These are phyloP conservation scores for Calonectria pteridis DNA, from an alignment of 2,329 filamentous ascomycete genomes.

Conservation along the genomic window DNA sequence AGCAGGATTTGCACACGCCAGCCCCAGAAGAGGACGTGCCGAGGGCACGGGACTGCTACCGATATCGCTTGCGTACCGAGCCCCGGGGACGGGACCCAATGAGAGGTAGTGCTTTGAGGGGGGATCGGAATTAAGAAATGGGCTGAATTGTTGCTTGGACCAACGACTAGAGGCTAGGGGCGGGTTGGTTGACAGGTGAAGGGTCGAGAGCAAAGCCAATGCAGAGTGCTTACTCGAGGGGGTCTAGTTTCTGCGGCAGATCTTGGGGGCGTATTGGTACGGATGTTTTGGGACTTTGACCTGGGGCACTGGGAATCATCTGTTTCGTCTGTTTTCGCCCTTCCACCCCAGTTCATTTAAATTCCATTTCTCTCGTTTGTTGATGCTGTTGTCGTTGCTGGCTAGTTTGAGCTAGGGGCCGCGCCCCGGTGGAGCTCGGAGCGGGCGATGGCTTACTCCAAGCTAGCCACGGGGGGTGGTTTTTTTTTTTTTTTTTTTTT, in stretches of 20 bases:
- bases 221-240: not conserved
- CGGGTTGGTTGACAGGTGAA: slow-evolving; percentile 6
- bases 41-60: slow-evolving; percentile 34
- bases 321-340: not conserved
- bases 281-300: not conserved
- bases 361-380: not conserved
- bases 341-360: slow-evolving; percentile 3
- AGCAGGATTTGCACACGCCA: slow-evolving; percentile 13
- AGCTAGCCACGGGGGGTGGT: slow-evolving; percentile 19
- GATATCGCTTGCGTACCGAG: slow-evolving; percentile 43
- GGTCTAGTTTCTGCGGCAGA: not conserved
- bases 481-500: slow-evolving; percentile 6
- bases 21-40: slow-evolving; percentile 38
- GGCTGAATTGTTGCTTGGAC: slow-evolving; percentile 14
- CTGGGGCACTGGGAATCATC: not conserved
- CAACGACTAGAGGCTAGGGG: slow-evolving; percentile 2
- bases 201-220: not conserved
- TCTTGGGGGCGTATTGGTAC: not conserved
- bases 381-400: slow-evolving; percentile 17
- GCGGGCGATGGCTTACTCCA: slow-evolving; percentile 21
- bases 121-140: slow-evolving; percentile 12
- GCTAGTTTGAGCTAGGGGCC: slow-evolving; percentile 20
- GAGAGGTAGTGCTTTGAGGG: not conserved
- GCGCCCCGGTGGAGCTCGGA: slow-evolving; percentile 19
- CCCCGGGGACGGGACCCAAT: slow-evolving; percentile 26